phyloP scores from a whole-genome alignment of 805 yeast species.

The Yamadazyma akitaensis region DNA sequence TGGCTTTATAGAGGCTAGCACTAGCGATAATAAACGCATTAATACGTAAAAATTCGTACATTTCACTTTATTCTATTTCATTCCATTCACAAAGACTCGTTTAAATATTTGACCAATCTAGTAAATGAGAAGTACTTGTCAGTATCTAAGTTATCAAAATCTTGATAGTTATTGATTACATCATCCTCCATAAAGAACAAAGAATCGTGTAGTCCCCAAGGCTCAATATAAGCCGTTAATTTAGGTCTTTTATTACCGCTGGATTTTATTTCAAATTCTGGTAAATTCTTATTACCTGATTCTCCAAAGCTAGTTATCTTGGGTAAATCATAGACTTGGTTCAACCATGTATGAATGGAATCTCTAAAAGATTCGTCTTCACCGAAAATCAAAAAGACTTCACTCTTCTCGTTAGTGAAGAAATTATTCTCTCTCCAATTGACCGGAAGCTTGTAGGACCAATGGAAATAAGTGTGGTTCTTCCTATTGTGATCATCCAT shows the following conservation, averaged over 20 bases:
- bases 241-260: slow-evolving; percentile 17
- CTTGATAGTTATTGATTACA: slow-evolving; percentile 9
- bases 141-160: slow-evolving; percentile 5
- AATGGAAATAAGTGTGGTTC: slow-evolving; percentile 11
- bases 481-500: slow-evolving; percentile 2
- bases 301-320: slow-evolving; percentile 10
- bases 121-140: slow-evolving; percentile 21
- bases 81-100: slow-evolving; percentile 17
- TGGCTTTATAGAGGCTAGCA: neutral
- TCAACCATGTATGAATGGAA: slow-evolving; percentile 34
- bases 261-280: slow-evolving; percentile 9
- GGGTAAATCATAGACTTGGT: slow-evolving; percentile 30
- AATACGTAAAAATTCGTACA: too few species aligned
- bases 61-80: neutral
- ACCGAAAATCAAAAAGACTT: slow-evolving; percentile 33
- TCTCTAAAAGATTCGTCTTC: slow-evolving; percentile 43
- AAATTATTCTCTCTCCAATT: slow-evolving; percentile 36
- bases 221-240: slow-evolving; percentile 25
- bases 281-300: slow-evolving; percentile 16
- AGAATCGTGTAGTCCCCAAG: slow-evolving; percentile 38
- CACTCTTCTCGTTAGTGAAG: slow-evolving; percentile 21
- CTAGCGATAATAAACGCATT: neutral
- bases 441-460: slow-evolving; percentile 10
- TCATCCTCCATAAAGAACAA: slow-evolving; percentile 25
- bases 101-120: slow-evolving; percentile 24